These are phyloP conservation scores for Coniochaeta pulveracea DNA, from an alignment of 2,329 filamentous ascomycete species.

Conservation along the genomic window DNA sequence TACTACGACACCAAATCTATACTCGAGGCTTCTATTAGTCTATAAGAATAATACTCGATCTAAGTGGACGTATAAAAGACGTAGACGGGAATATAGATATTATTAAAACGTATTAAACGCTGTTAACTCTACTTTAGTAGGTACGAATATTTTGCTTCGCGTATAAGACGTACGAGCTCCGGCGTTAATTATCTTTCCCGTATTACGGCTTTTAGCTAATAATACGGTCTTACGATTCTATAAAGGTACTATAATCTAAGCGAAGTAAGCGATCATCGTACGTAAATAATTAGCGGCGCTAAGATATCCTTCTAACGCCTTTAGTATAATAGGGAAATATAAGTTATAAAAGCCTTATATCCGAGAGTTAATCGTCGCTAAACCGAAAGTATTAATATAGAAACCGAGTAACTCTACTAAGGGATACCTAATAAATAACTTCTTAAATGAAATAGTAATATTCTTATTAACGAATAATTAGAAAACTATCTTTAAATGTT, in stretches of 20 bases:
- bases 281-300: background rate
- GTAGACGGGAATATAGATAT: background rate
- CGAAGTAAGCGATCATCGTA: constrained; percentile 1
- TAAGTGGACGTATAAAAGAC: background rate
- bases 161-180: background rate
- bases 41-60: background rate
- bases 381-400: constrained; percentile 1
- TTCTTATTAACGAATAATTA: background rate
- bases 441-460: background rate
- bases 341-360: constrained; percentile 1
- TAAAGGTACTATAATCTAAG: background rate
- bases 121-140: background rate
- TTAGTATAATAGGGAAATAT: background rate
- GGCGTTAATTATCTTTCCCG: background rate
- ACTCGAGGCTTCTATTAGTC: background rate
- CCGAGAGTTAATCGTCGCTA: background rate
- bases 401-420: constrained; percentile 4
- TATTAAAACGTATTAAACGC: background rate
- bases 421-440: constrained; percentile 1
- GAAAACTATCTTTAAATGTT: background rate
- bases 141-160: background rate
- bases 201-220: background rate
- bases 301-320: constrained; percentile 2
- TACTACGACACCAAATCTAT: background rate
- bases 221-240: background rate